A percentile compares a stretch with the other conserved stretches of the same genome.
phyloP scores from a whole-genome alignment of 148 eudicot species.

The Diospyros lotus region DNA sequence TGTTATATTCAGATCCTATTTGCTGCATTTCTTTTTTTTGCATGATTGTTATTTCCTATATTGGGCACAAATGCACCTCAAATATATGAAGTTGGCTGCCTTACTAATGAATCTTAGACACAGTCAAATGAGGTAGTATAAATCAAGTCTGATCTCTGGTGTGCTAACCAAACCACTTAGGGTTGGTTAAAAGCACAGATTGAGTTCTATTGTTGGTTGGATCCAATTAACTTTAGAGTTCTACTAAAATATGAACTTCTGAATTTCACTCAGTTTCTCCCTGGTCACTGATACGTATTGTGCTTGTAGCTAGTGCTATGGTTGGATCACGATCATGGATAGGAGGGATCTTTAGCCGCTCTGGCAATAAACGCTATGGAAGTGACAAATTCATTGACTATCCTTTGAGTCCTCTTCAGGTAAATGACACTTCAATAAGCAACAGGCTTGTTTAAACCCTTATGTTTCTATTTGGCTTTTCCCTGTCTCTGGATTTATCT shows the following conservation, averaged over 20 bases:
- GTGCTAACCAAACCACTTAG: no score
- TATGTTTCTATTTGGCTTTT: background rate
- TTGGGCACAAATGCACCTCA: background rate
- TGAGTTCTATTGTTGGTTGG: background rate
- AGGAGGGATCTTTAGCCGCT: constrained; percentile 68
- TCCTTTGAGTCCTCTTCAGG: constrained; percentile 60
- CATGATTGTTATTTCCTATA: background rate
- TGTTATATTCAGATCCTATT: background rate
- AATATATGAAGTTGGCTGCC: background rate
- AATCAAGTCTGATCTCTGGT: no score
- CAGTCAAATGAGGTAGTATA: no score
- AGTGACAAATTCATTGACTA: constrained; percentile 45
- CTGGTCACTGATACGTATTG: constrained; percentile 14
- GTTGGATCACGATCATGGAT: constrained; percentile 95
- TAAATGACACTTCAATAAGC: constrained; percentile 18
- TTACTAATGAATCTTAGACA: no score
- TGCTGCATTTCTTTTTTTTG: background rate
- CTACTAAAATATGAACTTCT: background rate
- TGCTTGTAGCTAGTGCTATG: constrained; percentile 87
- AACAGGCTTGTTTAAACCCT: background rate
- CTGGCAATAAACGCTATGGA: constrained; percentile 53
- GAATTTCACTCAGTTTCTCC: constrained; percentile 3
- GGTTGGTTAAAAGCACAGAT: no score
- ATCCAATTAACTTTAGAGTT: background rate
- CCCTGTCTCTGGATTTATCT: constrained; percentile 4